Base-by-base conservation (phyloP, 148 eudicot species). In the Talinum fruticosum region DNA sequence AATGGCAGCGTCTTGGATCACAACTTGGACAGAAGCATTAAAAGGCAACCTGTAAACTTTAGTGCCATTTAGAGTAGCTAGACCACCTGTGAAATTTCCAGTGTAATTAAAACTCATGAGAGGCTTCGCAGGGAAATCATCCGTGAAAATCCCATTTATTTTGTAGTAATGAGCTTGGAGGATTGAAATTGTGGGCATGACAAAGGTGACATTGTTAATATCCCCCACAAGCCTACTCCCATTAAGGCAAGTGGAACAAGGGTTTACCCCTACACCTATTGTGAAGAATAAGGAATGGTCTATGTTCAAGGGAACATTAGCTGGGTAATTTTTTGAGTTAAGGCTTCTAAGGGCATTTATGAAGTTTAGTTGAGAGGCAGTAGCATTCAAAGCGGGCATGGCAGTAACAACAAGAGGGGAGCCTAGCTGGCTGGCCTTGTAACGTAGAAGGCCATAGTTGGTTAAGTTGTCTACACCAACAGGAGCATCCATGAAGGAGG, bases 401-500 rank as follows among this genome's bases (percentile, higher is more conserved):
- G 81, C 29, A 13, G 91, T 87, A 33, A 85, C 61, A 66, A 77
- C n/a, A 0, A 87, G 80, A 18, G 79, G 76, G 69, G 89, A 71
- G 57, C 74, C 76, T 2, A 71, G n/a, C 1, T 10, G 30, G 24
- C 72, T 67, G 76, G 78, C 68, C 26, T 86, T 82, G 79, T 89
- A 91, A 5, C 82, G 85, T 5, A 91, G 21, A 3, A 78, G 18
- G 21, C 81, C 95, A 8, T 86, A 83, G n/a, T 81, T 82, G 0
- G 85, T 88, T 44, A 78, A 6, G 83, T 91, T 93, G 82, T 93
- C 89, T 3, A 90, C 88, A 0, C 82, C 85, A 0, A 91, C 86
- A 0, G 89, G 82, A 2, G 93, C 86, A 79, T 91, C 97, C 89
- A 91, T 93, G 76, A 93, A 93, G 28, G 96, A 84, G 2, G 98